phyloP scores from a whole-genome alignment of 1,284 basidiomycete species.

The Lentinula novae-zelandiae region DNA sequence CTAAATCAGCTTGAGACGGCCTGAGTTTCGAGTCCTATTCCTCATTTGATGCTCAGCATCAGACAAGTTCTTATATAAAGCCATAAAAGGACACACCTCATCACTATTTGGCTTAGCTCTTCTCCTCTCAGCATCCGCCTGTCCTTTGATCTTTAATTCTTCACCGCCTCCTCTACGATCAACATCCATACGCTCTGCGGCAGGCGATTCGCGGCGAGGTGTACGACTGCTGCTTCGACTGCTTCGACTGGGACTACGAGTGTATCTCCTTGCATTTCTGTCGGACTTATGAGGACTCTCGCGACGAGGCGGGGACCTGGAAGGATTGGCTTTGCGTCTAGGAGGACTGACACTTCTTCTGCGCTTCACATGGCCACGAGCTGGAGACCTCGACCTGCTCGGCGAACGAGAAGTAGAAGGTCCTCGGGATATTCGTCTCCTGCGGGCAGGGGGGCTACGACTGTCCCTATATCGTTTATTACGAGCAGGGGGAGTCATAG shows the following conservation, averaged over 20 bases:
- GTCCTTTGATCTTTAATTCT: conserved; percentile 73
- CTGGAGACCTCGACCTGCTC: conserved; percentile 42
- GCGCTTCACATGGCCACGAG: conserved; percentile 27
- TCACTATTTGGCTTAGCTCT: conserved; percentile 47
- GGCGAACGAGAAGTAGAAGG: conserved; percentile 30
- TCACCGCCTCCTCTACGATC: conserved; percentile 21
- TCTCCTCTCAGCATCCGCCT: conserved; percentile 50
- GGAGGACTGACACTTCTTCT: conserved; percentile 32
- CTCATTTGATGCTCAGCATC: conserved; percentile 14
- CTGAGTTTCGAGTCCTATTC: conserved; percentile 16
- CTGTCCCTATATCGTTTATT: conserved; percentile 41
- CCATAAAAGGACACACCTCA: conserved; percentile 22
- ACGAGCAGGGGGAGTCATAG: conserved; percentile 35
- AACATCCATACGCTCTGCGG: conserved; percentile 21
- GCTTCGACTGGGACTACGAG: conserved; percentile 10
- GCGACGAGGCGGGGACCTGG: conserved; percentile 18
- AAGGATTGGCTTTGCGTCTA: conserved; percentile 28
- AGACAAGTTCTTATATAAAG: not conserved
- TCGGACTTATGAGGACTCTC: conserved; percentile 16
- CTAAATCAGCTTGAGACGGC: conserved; percentile 37
- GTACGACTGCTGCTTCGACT: conserved; percentile 4
- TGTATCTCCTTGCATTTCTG: conserved; percentile 16
- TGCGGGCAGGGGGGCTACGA: conserved; percentile 55
- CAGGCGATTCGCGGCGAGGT: conserved; percentile 5
- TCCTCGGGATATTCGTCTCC: conserved; percentile 45